Percentiles rank a stretch among this genome's conserved stretches.
Conservation (phyloP, 352 stramenopile species). For the Phytopythium delawarense region DNA sequence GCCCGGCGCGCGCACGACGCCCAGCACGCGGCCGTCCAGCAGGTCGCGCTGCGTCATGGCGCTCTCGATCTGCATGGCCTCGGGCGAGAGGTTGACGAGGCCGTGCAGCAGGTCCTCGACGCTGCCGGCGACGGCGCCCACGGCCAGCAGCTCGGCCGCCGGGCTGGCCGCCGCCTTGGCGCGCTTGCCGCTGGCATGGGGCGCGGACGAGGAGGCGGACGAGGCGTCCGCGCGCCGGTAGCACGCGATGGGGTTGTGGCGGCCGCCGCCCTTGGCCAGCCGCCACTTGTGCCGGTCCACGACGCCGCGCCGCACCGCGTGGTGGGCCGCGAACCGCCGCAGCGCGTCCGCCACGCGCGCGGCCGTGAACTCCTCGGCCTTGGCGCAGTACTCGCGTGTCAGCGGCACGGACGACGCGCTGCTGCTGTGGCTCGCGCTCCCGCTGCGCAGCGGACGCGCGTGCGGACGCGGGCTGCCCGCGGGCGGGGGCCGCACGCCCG, state of each 20-base stretch:
- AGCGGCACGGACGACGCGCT: constrained; percentile 20
- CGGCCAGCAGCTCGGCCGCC: constrained; percentile 36
- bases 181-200: not conserved
- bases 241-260: constrained; percentile 32
- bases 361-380: constrained; percentile 29
- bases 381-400: constrained; percentile 24
- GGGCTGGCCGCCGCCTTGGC: constrained; percentile 1
- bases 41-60: constrained; percentile 38
- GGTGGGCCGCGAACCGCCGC: constrained; percentile 36
- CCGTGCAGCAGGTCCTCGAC: constrained; percentile 53
- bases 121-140: constrained; percentile 27
- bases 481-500: not conserved
- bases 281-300: constrained; percentile 46
- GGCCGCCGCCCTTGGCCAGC: constrained; percentile 30
- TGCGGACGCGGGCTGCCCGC: too few relatives aligned
- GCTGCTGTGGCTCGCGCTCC: constrained; percentile 1
- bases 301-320: constrained; percentile 15
- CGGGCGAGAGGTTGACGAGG: constrained; percentile 48
- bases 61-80: constrained; percentile 60
- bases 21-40: constrained; percentile 51
- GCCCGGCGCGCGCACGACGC: constrained; percentile 36
- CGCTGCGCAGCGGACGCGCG: too few relatives aligned
- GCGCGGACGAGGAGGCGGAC: not conserved
- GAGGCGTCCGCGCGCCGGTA: constrained; percentile 15
- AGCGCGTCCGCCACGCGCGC: constrained; percentile 28